Conservation (phyloP, 768 basidiomycete genomes). For the Amyloporia xantha region DNA sequence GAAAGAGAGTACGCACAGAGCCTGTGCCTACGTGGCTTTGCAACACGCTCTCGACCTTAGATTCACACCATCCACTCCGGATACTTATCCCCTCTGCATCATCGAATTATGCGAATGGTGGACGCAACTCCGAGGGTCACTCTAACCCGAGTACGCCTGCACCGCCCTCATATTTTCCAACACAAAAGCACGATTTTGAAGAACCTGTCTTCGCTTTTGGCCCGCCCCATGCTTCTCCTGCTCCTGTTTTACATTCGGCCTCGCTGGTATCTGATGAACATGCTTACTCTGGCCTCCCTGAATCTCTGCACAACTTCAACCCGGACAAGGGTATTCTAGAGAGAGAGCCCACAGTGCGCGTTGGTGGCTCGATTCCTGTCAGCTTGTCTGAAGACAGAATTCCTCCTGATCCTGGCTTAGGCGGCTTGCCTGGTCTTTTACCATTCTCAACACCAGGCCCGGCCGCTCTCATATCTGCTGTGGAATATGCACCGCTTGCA, state of each 20-base stretch:
- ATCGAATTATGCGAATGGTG: neutral
- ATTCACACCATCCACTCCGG: conserved; percentile 41
- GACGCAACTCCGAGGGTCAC: neutral
- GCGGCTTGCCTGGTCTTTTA: neutral
- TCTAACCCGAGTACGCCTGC: neutral
- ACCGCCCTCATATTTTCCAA: neutral
- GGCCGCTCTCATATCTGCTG: conserved; percentile 9
- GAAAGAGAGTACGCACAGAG: neutral
- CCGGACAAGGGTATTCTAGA: too few relatives aligned
- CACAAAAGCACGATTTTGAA: neutral
- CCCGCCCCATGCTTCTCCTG: neutral
- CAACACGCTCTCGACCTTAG: conserved; percentile 42
- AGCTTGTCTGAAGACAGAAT: too few relatives aligned
- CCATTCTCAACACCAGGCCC: conserved; percentile 26
- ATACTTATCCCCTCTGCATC: conserved; percentile 23
- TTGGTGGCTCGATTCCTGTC: too few relatives aligned
- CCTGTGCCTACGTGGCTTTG: conserved; percentile 52
- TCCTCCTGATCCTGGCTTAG: too few relatives aligned
- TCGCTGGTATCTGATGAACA: neutral
- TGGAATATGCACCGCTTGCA: neutral
- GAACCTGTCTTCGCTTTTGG: conserved; percentile 8
- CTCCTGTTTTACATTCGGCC: neutral
- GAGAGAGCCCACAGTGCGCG: too few relatives aligned
- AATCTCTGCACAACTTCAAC: too few relatives aligned
- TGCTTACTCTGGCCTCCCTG: too few relatives aligned